These are phyloP conservation scores for Scedosporium boydii DNA, from an alignment of 2,329 filamentous ascomycete genomes.

Conservation along the genomic window DNA sequence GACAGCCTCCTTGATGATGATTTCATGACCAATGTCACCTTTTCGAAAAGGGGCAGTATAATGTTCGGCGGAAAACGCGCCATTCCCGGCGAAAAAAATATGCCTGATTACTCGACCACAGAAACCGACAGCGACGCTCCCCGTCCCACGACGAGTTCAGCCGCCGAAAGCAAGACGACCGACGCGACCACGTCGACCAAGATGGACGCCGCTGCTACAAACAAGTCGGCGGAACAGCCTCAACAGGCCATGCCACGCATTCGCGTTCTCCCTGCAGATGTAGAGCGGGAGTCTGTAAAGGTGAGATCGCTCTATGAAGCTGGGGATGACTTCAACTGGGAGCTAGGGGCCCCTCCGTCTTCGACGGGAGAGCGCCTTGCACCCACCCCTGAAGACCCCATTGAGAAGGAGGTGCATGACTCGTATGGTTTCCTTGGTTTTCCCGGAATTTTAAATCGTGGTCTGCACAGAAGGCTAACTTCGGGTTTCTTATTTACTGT, in stretches of 20 bases:
- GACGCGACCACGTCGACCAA: conserved; percentile 3
- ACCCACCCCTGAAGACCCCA: conserved; percentile 40
- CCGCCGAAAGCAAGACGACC: background rate
- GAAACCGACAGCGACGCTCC: conserved; percentile 3
- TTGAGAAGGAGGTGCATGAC: conserved; percentile 42
- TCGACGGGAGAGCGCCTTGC: conserved; percentile 32
- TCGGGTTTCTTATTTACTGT: conserved; percentile 8
- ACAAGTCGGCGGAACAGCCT: conserved; percentile 4
- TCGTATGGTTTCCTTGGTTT: conserved; percentile 46
- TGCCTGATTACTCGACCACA: conserved; percentile 9
- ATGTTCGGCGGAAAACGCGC: conserved; percentile 43
- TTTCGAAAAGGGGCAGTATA: conserved; percentile 55
- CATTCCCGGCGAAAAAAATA: conserved; percentile 2
- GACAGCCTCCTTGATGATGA: conserved; percentile 48
- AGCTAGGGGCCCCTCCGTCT: conserved; percentile 40
- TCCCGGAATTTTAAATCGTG: conserved; percentile 9
- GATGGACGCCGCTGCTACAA: background rate
- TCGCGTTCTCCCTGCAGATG: conserved; percentile 42
- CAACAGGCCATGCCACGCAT: conserved; percentile 32
- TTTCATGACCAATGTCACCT: conserved; percentile 45
- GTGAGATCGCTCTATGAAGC: conserved; percentile 57
- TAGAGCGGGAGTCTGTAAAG: conserved; percentile 56
- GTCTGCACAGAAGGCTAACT: conserved; percentile 10
- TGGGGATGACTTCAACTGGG: conserved; percentile 42
- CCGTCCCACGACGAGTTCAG: background rate